These are phyloP conservation scores for Dendrobium officinale DNA, from an alignment of 106 monocot species.

Conservation along the genomic window DNA sequence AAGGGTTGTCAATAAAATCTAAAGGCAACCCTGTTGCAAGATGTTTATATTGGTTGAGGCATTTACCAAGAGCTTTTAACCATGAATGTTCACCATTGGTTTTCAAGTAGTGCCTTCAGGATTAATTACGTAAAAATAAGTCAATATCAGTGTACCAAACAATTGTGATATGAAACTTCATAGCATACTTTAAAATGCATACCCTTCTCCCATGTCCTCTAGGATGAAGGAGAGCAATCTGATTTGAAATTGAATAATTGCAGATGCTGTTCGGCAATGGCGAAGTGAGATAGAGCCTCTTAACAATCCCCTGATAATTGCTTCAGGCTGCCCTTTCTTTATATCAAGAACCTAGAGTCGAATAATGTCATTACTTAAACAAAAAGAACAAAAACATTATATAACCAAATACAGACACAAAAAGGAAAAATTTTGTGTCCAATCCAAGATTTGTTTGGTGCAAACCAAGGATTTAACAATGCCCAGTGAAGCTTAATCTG, in stretches of 20 bases:
- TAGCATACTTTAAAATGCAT: not conserved
- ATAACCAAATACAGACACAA: not conserved
- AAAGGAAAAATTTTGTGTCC: not conserved
- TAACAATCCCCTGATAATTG: slow-evolving; percentile 36
- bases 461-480: too few species aligned
- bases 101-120: slow-evolving; percentile 9
- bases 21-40: slow-evolving; percentile 16
- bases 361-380: not conserved
- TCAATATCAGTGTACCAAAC: slow-evolving; percentile 5
- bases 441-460: too few species aligned
- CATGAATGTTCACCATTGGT: slow-evolving; percentile 38
- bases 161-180: not conserved
- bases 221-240: slow-evolving; percentile 44
- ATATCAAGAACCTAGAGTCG: slow-evolving; percentile 40
- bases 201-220: slow-evolving; percentile 39
- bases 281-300: slow-evolving; percentile 18
- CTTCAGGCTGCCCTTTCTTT: slow-evolving; percentile 47
- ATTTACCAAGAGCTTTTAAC: slow-evolving; percentile 42
- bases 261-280: slow-evolving; percentile 14
- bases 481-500: too few species aligned
- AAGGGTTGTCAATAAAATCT: slow-evolving; percentile 22
- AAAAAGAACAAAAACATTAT: not conserved
- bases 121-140: not conserved
- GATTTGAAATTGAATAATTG: slow-evolving; percentile 34
- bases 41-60: slow-evolving; percentile 31